A percentile compares a stretch with the other conserved stretches of the same genome.
Conservation (phyloP, 345 rosid species). For the Ceriops decandra region DNA sequence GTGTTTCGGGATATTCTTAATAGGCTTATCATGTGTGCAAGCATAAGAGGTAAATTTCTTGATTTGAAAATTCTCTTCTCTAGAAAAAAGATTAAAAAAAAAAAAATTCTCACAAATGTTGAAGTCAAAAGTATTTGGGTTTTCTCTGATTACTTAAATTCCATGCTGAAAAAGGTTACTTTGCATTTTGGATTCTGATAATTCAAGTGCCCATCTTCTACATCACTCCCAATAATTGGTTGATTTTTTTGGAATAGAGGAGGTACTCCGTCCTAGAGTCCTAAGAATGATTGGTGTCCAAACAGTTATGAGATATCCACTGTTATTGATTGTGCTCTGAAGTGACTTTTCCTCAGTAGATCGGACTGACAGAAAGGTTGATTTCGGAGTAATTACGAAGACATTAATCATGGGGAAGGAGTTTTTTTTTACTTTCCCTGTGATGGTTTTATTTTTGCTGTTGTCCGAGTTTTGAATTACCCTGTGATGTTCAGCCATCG, state of each 20-base stretch:
- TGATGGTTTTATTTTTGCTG: no score
- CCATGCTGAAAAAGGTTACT: conserved; percentile 25
- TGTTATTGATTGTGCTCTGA: background rate
- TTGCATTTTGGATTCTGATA: background rate
- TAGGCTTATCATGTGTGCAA: conserved; percentile 41
- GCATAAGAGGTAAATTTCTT: conserved; percentile 43
- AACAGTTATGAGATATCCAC: background rate
- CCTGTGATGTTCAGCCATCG: background rate
- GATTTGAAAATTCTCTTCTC: background rate
- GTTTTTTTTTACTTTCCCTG: conserved; percentile 21
- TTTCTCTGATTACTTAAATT: background rate
- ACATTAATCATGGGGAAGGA: conserved; percentile 25
- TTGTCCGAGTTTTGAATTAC: no score
- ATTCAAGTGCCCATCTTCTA: no score
- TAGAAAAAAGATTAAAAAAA: conserved; percentile 15
- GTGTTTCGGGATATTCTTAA: conserved; percentile 50
- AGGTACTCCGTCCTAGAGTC: background rate
- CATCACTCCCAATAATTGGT: background rate
- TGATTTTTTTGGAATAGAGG: conserved; percentile 7
- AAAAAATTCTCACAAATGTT: background rate
- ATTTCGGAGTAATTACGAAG: conserved; percentile 2
- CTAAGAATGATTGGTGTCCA: background rate
- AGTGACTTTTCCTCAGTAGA: background rate
- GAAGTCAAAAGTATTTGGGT: background rate
- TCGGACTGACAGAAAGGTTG: background rate